A percentile compares a stretch with the other conserved stretches of the same genome.
phyloP scores from a whole-genome alignment of 208 protist genomes.

The Baffinella frigidus region DNA sequence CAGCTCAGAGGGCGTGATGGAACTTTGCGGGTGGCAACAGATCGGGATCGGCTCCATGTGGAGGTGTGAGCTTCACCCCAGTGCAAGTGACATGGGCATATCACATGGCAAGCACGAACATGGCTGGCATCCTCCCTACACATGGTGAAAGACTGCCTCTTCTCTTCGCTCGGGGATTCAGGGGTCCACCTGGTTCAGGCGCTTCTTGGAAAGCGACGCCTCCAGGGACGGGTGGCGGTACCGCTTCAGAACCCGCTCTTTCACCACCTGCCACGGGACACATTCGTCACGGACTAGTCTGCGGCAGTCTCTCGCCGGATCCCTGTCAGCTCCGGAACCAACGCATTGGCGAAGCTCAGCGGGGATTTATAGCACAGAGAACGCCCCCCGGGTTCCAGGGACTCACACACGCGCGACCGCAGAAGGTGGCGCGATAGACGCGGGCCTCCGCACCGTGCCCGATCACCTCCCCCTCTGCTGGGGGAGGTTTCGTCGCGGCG shows the following conservation, averaged over 20 bases:
- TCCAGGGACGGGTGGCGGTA: conserved; percentile 36
- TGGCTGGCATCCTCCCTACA: too few species aligned
- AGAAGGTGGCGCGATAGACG: background rate
- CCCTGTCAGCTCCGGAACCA: background rate
- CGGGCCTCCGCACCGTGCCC: background rate
- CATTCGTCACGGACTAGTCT: background rate
- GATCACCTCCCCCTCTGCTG: background rate
- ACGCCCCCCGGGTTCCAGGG: background rate
- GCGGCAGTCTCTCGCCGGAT: background rate
- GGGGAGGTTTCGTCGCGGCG: too few species aligned
- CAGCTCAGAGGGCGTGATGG: too few species aligned
- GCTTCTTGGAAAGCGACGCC: background rate
- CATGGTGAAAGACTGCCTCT: too few species aligned
- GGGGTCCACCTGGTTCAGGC: conserved; percentile 32
- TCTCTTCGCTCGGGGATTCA: too few species aligned
- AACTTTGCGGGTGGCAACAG: background rate
- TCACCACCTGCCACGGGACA: background rate
- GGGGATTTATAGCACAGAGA: background rate
- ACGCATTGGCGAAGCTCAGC: too few species aligned
- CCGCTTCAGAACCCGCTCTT: background rate
- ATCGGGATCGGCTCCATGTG: background rate
- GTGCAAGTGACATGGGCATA: background rate
- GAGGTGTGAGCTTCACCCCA: background rate
- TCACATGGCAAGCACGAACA: background rate
- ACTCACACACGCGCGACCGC: background rate